Percentiles rank a stretch among this genome's conserved stretches.
phyloP scores from a whole-genome alignment of 305 asterid genomes.

The Fraxinus floribunda region DNA sequence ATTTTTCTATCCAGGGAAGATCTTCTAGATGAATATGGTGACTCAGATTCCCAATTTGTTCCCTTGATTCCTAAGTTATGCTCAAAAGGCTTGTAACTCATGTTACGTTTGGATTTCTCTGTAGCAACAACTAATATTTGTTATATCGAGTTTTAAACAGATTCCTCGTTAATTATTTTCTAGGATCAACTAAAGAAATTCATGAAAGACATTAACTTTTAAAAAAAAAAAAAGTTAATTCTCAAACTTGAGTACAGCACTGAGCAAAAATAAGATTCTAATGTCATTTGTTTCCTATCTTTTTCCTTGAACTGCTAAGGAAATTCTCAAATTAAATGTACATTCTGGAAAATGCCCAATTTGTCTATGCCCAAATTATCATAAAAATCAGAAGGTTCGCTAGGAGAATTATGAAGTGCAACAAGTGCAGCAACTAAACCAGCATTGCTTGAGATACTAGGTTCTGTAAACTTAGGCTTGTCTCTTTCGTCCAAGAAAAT shows the following conservation, averaged over 20 bases:
- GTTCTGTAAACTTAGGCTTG: conserved; percentile 43
- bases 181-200: not conserved
- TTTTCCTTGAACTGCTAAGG: not conserved
- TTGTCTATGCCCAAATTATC: conserved; percentile 34
- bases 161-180: not conserved
- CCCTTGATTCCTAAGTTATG: not conserved
- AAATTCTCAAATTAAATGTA: conserved; percentile 22
- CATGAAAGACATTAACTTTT: not conserved
- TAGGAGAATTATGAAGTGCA: conserved; percentile 47
- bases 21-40: not conserved
- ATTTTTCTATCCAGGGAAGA: not conserved
- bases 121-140: not conserved
- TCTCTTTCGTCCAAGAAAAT: conserved; percentile 41
- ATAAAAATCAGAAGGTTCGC: not conserved
- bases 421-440: conserved; percentile 64
- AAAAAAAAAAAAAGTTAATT: not conserved
- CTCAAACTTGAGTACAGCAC: not conserved
- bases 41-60: not conserved
- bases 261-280: not conserved
- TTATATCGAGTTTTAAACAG: not conserved
- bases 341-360: conserved; percentile 46
- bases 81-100: not conserved
- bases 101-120: not conserved
- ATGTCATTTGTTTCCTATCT: not conserved
- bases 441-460: conserved; percentile 52